Evolutionary conservation across 139 green algal genomes (phyloP).

Genomic region (Auxenochlorella pyrenoidosa): DNA sequence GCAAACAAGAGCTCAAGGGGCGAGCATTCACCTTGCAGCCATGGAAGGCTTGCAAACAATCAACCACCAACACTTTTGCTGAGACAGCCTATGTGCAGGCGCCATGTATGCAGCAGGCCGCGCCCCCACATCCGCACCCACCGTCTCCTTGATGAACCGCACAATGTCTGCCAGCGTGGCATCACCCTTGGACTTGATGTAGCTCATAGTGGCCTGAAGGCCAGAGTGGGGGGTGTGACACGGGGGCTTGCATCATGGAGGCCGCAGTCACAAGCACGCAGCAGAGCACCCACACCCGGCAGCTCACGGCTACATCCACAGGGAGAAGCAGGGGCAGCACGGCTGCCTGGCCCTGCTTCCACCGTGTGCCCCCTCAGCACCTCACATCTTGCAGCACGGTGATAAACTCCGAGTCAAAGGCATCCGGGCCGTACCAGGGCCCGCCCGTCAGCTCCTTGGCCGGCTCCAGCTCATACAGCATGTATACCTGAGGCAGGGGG

Average conservation of each 20-base stretch:
- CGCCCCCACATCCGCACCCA: not conserved
- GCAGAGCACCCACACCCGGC: too few species aligned
- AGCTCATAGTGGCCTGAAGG: constrained; percentile 62
- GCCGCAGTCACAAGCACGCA: too few species aligned
- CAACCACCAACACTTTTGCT: too few species aligned
- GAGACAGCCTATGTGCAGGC: too few species aligned
- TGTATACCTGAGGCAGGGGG: constrained; percentile 85
- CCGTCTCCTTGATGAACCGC: constrained; percentile 67
- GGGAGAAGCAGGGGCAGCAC: too few species aligned
- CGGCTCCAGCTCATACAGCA: constrained; percentile 92
- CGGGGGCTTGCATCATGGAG: not conserved
- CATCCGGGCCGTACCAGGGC: constrained; percentile 93
- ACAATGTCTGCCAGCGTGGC: constrained; percentile 67
- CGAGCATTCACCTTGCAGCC: not conserved
- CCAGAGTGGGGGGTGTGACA: not conserved
- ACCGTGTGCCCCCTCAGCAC: not conserved
- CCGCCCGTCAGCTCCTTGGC: constrained; percentile 93
- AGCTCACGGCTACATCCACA: too few species aligned
- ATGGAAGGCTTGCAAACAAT: not conserved
- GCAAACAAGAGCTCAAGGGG: not conserved
- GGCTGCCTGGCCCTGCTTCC: not conserved
- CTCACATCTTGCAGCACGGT: constrained; percentile 23
- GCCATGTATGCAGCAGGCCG: too few species aligned
- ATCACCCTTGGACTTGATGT: constrained; percentile 61
- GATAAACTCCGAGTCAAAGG: constrained; percentile 77